Base-by-base conservation (phyloP, 2,329 filamentous ascomycete genomes). In the Graphiopsis chlorocephala region DNA sequence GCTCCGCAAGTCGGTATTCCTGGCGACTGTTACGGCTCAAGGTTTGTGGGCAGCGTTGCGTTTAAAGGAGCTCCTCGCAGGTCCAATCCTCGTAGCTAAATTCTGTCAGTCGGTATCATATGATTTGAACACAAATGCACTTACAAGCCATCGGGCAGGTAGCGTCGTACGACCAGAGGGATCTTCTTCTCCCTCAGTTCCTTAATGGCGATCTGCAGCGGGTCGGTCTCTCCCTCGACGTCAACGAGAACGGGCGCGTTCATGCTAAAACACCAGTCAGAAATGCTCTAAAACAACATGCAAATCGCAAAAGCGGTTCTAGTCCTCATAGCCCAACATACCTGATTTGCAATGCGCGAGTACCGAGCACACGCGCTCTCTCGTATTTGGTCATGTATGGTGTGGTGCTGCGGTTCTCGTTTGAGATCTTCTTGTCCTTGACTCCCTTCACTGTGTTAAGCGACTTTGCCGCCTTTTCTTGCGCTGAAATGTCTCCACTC, bases 381-480 rank as follows among this genome's bases (percentile, higher is more conserved):
- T 99, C 95, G 80, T 99, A 99, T 82, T 99, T 99, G 71, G 95
- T 99, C 94, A 99, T 96, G 81, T 97, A 99, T 2, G 94, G 95
- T 29, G 95, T 99, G 10, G 95, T 99, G 26, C 87, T 90, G 72
- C 95, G 88, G 80, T 96, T 87, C 70, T 93, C 91, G 71, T 92
- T 91, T 64, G 93, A 86, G 58, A 99, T 94, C 81, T 92, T 96
- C 86, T 96, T 97, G 80, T 93, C 82, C 75, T 85, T 84, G 67
- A 85, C 74, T 70, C 82, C 82, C 69, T 84, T 80, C 75, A 88
- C 82, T 33, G 84, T 84, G 68, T 87, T 87, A 67, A 82, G 81
- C 56, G 77, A 76, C 38, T 74, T 73, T 29, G 77, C 78, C 17
- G 77, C 76, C 4, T 75, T 73, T 25, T 78, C 76, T 12, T 78